phyloP scores from a whole-genome alignment of 2,329 filamentous ascomycete genomes.

The Aquanectria penicillioides region DNA sequence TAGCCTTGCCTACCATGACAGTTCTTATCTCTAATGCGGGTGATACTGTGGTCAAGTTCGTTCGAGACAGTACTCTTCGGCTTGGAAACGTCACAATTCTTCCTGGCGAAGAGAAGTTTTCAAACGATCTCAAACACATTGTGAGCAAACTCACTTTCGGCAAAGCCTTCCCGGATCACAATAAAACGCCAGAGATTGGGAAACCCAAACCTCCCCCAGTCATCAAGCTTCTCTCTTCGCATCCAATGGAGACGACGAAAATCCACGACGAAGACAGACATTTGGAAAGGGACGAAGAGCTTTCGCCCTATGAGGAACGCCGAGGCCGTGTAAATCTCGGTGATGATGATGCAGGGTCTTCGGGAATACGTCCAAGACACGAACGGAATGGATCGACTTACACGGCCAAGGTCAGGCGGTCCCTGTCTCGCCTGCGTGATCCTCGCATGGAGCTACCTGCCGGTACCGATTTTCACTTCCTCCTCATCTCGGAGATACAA shows the following conservation, averaged over 20 bases:
- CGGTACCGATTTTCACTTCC: slow-evolving; percentile 64
- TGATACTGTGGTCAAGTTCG: slow-evolving; percentile 78
- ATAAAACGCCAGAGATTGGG: slow-evolving; percentile 8
- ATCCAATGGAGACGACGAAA: no score
- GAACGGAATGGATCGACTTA: slow-evolving; percentile 31
- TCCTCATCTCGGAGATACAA: slow-evolving; percentile 79
- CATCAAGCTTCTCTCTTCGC: no score
- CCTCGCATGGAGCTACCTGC: slow-evolving; percentile 51
- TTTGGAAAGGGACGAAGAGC: no score
- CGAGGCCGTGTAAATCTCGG: slow-evolving; percentile 20
- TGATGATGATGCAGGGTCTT: background rate
- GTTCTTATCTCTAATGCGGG: slow-evolving; percentile 86
- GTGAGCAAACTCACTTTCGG: slow-evolving; percentile 56
- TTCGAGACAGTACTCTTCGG: slow-evolving; percentile 65
- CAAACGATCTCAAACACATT: slow-evolving; percentile 56
- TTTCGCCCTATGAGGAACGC: slow-evolving; percentile 1
- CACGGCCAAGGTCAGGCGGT: slow-evolving; percentile 49
- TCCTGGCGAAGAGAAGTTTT: slow-evolving; percentile 63
- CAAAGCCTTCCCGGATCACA: slow-evolving; percentile 46
- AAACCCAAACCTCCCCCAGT: background rate
- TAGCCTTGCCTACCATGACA: slow-evolving; percentile 89
- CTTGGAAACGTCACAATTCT: slow-evolving; percentile 70
- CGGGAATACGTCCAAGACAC: slow-evolving; percentile 25
- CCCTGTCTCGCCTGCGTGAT: slow-evolving; percentile 48
- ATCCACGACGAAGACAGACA: no score